Evolutionary conservation across 2,329 filamentous ascomycete species (phyloP).

Genomic region (Nigrospora osmanthi): DNA sequence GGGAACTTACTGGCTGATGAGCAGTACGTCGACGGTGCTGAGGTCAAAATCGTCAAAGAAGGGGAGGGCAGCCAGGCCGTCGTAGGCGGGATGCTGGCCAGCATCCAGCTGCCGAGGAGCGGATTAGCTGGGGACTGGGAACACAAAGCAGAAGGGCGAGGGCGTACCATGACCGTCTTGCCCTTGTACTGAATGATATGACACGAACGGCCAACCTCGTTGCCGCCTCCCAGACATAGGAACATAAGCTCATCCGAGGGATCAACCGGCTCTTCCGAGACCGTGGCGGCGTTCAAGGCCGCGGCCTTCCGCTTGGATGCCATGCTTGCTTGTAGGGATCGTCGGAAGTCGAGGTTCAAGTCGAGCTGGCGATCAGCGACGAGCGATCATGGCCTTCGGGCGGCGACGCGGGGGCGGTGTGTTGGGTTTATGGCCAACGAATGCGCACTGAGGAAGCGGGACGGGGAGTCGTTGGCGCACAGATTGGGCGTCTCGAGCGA

Average conservation of each 20-base stretch:
- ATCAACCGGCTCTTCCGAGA: constrained; percentile 78
- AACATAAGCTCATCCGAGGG: constrained; percentile 93
- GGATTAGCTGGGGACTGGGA: constrained; percentile 8
- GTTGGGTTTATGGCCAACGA: too few species aligned
- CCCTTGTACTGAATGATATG: constrained; percentile 99
- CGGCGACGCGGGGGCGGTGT: too few species aligned
- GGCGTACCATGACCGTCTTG: constrained; percentile 91
- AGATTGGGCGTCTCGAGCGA: too few species aligned
- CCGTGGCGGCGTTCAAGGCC: constrained; percentile 54
- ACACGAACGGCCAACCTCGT: constrained; percentile 94
- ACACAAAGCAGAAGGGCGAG: constrained; percentile 3
- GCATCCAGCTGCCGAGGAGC: constrained; percentile 68
- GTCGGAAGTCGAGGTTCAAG: too few species aligned
- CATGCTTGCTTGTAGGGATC: constrained; percentile 42
- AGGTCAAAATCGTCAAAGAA: constrained; percentile 99
- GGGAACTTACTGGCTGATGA: constrained; percentile 96
- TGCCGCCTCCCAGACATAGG: constrained; percentile 86
- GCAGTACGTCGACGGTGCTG: constrained; percentile 90
- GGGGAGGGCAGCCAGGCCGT: constrained; percentile 84
- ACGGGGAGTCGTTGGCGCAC: too few species aligned
- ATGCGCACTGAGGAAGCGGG: too few species aligned
- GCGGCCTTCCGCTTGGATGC: constrained; percentile 87
- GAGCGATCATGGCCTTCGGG: too few species aligned
- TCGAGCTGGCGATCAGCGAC: too few species aligned
- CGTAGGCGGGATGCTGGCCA: constrained; percentile 92